Conservation (phyloP, 768 basidiomycete species). For the Leucocoprinus birnbaumii region DNA sequence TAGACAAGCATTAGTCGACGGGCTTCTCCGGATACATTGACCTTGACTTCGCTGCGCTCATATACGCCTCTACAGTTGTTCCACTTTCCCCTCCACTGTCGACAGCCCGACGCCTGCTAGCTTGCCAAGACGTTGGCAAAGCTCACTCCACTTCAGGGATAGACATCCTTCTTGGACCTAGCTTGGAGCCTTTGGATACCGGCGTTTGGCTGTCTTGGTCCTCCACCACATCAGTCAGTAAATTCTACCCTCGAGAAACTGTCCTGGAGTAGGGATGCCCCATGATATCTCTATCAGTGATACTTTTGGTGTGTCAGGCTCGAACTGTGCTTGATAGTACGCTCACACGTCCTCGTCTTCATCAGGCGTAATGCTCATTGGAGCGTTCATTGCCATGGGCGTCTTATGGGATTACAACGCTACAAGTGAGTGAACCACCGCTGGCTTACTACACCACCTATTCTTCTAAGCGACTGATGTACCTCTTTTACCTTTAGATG, state of each 20-base stretch:
- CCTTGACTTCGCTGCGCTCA: slow-evolving; percentile 6
- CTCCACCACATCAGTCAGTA: too few relatives aligned
- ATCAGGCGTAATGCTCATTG: slow-evolving; percentile 36
- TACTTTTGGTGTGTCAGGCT: slow-evolving; percentile 28
- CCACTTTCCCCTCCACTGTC: slow-evolving; percentile 1
- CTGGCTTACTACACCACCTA: neutral
- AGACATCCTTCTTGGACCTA: too few relatives aligned
- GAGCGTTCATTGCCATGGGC: slow-evolving; percentile 31
- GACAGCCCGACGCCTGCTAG: too few relatives aligned
- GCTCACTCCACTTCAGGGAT: too few relatives aligned
- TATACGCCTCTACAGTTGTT: slow-evolving; percentile 1
- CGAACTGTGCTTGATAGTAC: neutral
- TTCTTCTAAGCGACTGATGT: too few relatives aligned
- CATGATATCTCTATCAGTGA: slow-evolving; percentile 14
- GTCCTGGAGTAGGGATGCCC: too few relatives aligned
- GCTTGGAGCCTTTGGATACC: too few relatives aligned
- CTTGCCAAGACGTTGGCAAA: too few relatives aligned
- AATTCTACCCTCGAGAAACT: neutral
- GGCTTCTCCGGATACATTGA: slow-evolving; percentile 9
- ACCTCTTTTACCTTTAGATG: slow-evolving; percentile 21
- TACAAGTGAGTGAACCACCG: slow-evolving; percentile 28
- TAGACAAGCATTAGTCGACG: slow-evolving; percentile 10
- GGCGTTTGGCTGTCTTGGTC: too few relatives aligned
- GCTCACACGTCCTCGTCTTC: neutral
- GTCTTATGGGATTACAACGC: slow-evolving; percentile 42